Evolutionary conservation across 1,139 yeast species (phyloP).

Genomic region (Pneumocystis wakefieldiae): DNA sequence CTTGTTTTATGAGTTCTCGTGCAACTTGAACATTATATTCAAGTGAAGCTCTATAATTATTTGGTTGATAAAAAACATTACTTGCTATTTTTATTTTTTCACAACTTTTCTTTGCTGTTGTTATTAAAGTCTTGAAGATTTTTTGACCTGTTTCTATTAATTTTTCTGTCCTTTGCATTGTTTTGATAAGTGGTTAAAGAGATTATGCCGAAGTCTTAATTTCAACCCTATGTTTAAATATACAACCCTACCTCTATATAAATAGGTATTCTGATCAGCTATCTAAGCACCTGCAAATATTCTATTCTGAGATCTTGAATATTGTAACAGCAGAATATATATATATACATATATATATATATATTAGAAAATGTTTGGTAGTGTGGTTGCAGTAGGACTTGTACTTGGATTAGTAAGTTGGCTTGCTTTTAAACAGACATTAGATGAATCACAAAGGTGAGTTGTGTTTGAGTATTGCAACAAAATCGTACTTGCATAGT

Average conservation of each 20-base stretch:
- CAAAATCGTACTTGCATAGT: neutral
- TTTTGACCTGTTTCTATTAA: neutral
- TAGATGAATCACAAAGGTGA: constrained; percentile 36
- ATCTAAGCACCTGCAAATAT: too few species aligned
- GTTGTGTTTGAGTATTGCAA: constrained; percentile 9
- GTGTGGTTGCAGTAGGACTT: constrained; percentile 52
- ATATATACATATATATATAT: too few species aligned
- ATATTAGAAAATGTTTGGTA: constrained; percentile 34
- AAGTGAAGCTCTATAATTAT: neutral
- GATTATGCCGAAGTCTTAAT: too few species aligned
- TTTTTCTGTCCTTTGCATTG: neutral
- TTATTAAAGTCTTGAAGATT: neutral
- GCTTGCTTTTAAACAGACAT: constrained; percentile 52
- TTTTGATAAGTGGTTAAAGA: too few species aligned
- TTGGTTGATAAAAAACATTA: neutral
- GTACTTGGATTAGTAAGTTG: constrained; percentile 46
- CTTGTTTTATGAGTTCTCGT: constrained; percentile 44
- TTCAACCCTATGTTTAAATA: constrained; percentile 4
- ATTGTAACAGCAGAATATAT: too few species aligned
- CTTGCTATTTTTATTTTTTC: too few species aligned
- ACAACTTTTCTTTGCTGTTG: too few species aligned
- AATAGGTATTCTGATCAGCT: too few species aligned
- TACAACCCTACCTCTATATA: neutral
- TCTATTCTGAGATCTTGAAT: too few species aligned
- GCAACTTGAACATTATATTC: constrained; percentile 5